Base-by-base conservation (phyloP, 257 asterid genomes). In the Capsicum baccatum region DNA sequence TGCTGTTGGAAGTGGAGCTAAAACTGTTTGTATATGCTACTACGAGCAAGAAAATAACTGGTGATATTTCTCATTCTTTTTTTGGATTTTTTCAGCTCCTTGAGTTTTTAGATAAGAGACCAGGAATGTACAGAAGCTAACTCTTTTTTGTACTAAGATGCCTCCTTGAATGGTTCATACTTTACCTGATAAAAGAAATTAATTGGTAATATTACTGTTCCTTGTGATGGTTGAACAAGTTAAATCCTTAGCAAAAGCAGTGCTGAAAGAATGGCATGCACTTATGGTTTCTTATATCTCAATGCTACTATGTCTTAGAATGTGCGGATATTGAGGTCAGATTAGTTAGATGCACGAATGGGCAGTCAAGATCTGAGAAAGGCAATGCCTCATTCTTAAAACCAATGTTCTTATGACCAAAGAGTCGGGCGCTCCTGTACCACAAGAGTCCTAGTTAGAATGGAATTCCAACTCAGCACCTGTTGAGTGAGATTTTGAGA, bases 1-100 rank as follows among this genome's bases (percentile, higher is more conserved):
- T 89, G 98, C 98, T 83, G 99, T 97, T 87, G 99, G 99, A 91
- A 97, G 99, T 89, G 99, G 99, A 84, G 99, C 99, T 85, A 97
- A 94, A 92, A 95, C 98, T 90, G 98, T 97, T 84, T 97, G 99
- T 84, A 84, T 97, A 88, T 97, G 99, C 94, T 97, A 97, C 93
- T 97, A 97, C 64, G 98, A 97, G 91, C 98, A 95, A 91, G 99
- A 97, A 88, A 97, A 97, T 89, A 95, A 97, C 92, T 97, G 99
- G 99, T 95, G 91, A 86, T 83, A 33, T 54, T 17, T 69, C 55
- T 54, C 35, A 16, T 69, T 16, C 79, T 69, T 54, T 16, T 39
- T 8, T 16, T 69, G 79, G 55, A 69, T 69, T 39, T 42, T 69
- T 26, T 42, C 79, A 42, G 55, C 35, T 69, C 33, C 54, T 69